Base-by-base conservation (phyloP, 2,329 filamentous ascomycete genomes). In the Clarireedia homoeocarpa region DNA sequence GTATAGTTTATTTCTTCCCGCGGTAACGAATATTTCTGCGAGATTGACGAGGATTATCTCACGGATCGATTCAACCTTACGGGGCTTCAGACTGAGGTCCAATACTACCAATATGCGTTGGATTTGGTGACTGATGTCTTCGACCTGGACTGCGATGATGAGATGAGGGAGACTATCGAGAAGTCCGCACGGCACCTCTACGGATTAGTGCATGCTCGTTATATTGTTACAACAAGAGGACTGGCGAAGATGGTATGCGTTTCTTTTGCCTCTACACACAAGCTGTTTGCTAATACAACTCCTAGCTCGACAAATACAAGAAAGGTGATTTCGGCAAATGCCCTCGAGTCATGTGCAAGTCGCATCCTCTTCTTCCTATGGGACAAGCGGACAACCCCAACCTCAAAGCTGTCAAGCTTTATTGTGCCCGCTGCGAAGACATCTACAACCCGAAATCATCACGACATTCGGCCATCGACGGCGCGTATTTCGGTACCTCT, bases 21-120 rank as follows among this genome's bases (percentile, higher is more conserved):
- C 55, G 94, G 94, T 63, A 97, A 99, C 74, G 94, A 99, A 72
- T 99, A 99, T 75, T 99, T 97, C 69, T 99, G 94, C 81, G 94
- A 99, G 71, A 97, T 99, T 67, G 94, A 99, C 73, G 94, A 99
- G 72, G 94, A 99, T 68, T 99, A 99, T 73, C 81, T 99, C 48
- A 97, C 91, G 51, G 94, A 99, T 72, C 86, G 94, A 51, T 99
- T 99, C 81, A 99, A 99, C 74, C 78, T 99, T 59, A 99, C 94
- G 0, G 94, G 94, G 39, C 82, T 99, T 51, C 96, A 97, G 74
- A 92, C 90, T 38, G 94, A 99, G 71, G 94, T 99, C 14, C 89
- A 96, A 69, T 96, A 97, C 77, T 99, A 99, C 69, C 94, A 99
- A 73, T 96, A 99, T 82, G 94, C 94, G 15, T 82, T 99, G 47